A percentile compares a stretch with the other conserved stretches of the same genome.
Conservation (phyloP, 1,284 basidiomycete species). For the Heterobasidion parviporum region DNA sequence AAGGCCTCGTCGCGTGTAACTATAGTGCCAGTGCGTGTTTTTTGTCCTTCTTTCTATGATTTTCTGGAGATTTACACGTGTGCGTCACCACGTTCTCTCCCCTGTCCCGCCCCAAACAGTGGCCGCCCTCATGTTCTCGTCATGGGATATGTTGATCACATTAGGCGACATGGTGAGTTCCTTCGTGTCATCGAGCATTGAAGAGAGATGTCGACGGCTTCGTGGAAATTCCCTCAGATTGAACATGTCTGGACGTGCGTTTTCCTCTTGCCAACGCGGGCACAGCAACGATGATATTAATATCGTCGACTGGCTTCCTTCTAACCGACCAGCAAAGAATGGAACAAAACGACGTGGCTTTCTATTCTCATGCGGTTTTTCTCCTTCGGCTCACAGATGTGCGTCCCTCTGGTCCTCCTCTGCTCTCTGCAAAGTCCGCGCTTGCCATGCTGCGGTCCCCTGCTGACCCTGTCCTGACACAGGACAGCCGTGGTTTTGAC, state of each 20-base stretch:
- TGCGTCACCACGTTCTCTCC: not conserved
- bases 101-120: conserved; percentile 8
- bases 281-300: not conserved
- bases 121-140: conserved; percentile 16
- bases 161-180: conserved; percentile 4
- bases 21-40: conserved; percentile 16
- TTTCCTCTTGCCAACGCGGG: not conserved
- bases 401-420: not conserved
- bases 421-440: not conserved
- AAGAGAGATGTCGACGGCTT: not conserved
- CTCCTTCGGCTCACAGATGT: not conserved
- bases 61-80: not conserved
- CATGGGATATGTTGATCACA: conserved; percentile 14
- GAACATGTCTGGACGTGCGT: not conserved
- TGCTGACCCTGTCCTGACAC: not conserved
- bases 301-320: no score
- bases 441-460: not conserved
- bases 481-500: not conserved
- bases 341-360: not conserved
- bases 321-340: not conserved
- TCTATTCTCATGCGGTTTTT: not conserved
- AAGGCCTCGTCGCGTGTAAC: conserved; percentile 12
- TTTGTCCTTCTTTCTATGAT: not conserved
- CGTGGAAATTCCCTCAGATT: not conserved
- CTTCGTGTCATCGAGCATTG: not conserved